Percentiles rank a stretch among this genome's conserved stretches.
Evolutionary conservation across 176 grass and related monocot genomes (phyloP).

Genomic region (Oryza glumipatula): DNA sequence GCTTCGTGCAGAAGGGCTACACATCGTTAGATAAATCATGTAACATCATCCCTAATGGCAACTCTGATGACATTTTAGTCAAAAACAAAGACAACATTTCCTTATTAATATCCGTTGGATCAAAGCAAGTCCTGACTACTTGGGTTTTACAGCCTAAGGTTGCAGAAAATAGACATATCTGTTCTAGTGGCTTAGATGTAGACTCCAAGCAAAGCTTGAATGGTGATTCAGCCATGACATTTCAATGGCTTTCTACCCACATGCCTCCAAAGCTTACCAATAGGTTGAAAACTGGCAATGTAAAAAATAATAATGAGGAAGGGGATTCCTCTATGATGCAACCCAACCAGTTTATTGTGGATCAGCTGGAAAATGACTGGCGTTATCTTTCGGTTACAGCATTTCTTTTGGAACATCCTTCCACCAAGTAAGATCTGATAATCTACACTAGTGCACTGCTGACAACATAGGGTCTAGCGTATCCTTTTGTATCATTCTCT

Average conservation of each 20-base stretch:
- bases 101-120: slow-evolving; percentile 92
- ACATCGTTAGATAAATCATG: slow-evolving; percentile 39
- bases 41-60: slow-evolving; percentile 7
- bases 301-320: slow-evolving; percentile 37
- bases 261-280: slow-evolving; percentile 67
- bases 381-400: slow-evolving; percentile 95
- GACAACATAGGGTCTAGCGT: neutral
- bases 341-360: slow-evolving; percentile 34
- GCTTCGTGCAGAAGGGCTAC: slow-evolving; percentile 68
- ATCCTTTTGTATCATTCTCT: slow-evolving; percentile 16
- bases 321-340: slow-evolving; percentile 36
- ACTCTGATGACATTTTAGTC: slow-evolving; percentile 21
- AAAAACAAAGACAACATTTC: slow-evolving; percentile 44
- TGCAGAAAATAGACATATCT: slow-evolving; percentile 8
- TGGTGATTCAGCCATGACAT: slow-evolving; percentile 49
- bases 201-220: slow-evolving; percentile 38
- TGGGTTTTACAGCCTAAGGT: slow-evolving; percentile 73
- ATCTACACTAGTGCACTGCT: slow-evolving; percentile 22
- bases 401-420: slow-evolving; percentile 76
- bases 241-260: slow-evolving; percentile 92
- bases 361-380: slow-evolving; percentile 91
- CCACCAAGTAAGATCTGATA: slow-evolving; percentile 56
- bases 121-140: slow-evolving; percentile 91
- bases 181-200: slow-evolving; percentile 24
- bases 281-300: slow-evolving; percentile 29